Evolutionary conservation across 495 filamentous ascomycete species (phyloP).

Genomic region (Penicillium crystallinum): DNA sequence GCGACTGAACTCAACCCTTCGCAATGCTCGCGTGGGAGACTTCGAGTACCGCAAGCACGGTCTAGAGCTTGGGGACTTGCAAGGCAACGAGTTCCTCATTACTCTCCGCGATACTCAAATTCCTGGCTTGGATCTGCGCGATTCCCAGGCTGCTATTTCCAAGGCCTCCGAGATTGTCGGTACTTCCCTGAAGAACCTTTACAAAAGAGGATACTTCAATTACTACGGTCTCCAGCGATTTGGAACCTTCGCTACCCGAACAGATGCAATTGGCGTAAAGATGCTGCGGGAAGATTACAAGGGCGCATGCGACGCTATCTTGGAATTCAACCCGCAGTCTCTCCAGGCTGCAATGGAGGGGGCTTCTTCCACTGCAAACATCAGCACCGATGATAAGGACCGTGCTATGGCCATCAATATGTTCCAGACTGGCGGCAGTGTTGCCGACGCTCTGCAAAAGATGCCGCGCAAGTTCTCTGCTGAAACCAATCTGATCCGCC

Average conservation of each 20-base stretch:
- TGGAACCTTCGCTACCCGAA: constrained; percentile 75
- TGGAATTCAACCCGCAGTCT: constrained; percentile 56
- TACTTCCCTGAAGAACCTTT: constrained; percentile 48
- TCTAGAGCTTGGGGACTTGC: constrained; percentile 75
- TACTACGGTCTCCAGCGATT: constrained; percentile 96
- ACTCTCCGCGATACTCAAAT: constrained; percentile 79
- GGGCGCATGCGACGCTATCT: constrained; percentile 67
- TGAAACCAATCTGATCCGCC: constrained; percentile 70
- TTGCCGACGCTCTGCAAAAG: constrained; percentile 52
- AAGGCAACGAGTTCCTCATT: constrained; percentile 87
- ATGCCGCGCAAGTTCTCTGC: constrained; percentile 81
- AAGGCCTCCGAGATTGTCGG: constrained; percentile 52
- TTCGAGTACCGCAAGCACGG: constrained; percentile 66
- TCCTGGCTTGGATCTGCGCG: constrained; percentile 39
- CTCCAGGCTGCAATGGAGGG: constrained; percentile 44
- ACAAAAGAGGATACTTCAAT: constrained; percentile 78
- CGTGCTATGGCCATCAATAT: constrained; percentile 70
- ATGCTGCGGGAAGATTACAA: constrained; percentile 77
- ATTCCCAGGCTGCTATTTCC: constrained; percentile 29
- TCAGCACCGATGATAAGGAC: constrained; percentile 65
- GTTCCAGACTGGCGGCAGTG: constrained; percentile 52
- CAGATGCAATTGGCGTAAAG: constrained; percentile 74
- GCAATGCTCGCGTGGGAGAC: constrained; percentile 62
- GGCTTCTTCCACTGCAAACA: constrained; percentile 28
- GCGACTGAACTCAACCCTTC: constrained; percentile 56